A percentile compares a stretch with the other conserved stretches of the same genome.
Evolutionary conservation across 768 basidiomycete genomes (phyloP).

Genomic region (Xerocomellus amylosporus): DNA sequence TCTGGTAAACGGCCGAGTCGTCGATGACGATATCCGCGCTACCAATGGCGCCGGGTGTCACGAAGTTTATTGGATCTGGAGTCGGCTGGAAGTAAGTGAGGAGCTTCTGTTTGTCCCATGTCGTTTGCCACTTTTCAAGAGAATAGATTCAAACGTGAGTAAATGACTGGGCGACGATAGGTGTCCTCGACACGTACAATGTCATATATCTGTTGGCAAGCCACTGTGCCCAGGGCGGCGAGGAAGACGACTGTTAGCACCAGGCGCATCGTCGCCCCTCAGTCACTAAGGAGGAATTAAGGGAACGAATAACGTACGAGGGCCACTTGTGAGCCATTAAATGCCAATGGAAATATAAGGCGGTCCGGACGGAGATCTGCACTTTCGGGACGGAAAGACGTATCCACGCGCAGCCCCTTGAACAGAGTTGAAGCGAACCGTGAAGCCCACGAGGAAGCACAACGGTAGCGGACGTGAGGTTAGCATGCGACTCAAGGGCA

Average conservation of each 20-base stretch:
- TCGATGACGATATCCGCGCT: constrained; percentile 62
- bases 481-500: neutral
- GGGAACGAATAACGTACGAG: constrained; percentile 5
- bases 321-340: constrained; percentile 12
- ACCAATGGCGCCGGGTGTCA: constrained; percentile 49
- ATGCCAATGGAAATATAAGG: constrained; percentile 7
- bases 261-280: constrained; percentile 15
- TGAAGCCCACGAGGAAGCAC: neutral
- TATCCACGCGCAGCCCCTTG: neutral
- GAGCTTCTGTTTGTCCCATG: constrained; percentile 31
- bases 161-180: neutral
- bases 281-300: neutral
- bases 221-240: constrained; percentile 21
- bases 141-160: neutral
- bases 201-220: constrained; percentile 54
- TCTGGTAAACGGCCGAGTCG: constrained; percentile 55
- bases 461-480: neutral
- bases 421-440: neutral
- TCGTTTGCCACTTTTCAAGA: constrained; percentile 53
- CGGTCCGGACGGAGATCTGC: constrained; percentile 2
- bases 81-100: constrained; percentile 32
- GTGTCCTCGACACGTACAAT: constrained; percentile 36
- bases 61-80: constrained; percentile 33
- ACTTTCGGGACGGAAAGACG: neutral
- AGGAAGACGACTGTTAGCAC: constrained; percentile 14